phyloP scores from a whole-genome alignment of 768 basidiomycete genomes.

The Termitomyces sp. region DNA sequence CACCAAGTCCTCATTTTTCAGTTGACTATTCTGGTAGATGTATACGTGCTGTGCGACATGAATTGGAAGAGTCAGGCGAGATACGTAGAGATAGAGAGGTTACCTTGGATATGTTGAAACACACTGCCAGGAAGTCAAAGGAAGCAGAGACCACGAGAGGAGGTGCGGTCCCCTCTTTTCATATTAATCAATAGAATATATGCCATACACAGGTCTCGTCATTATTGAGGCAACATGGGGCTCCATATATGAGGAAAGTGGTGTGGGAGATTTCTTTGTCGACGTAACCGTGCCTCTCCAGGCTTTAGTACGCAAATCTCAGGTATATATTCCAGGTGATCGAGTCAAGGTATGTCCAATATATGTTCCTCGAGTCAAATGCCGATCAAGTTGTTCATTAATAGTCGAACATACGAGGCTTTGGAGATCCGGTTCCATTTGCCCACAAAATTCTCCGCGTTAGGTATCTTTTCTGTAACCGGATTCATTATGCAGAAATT shows the following conservation, averaged over 20 bases:
- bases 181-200: slow-evolving; percentile 2
- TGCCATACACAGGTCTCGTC: slow-evolving; percentile 55
- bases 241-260: slow-evolving; percentile 45
- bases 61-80: slow-evolving; percentile 62
- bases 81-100: slow-evolving; percentile 62
- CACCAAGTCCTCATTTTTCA: neutral
- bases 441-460: slow-evolving; percentile 66
- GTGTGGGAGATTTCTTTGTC: slow-evolving; percentile 52
- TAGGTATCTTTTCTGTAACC: slow-evolving; percentile 73
- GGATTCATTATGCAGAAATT: slow-evolving; percentile 73
- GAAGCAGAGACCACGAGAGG: slow-evolving; percentile 61
- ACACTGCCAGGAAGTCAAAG: slow-evolving; percentile 61
- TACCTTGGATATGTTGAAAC: slow-evolving; percentile 58
- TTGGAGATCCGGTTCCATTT: slow-evolving; percentile 82
- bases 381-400: slow-evolving; percentile 3
- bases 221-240: slow-evolving; percentile 77
- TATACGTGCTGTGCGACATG: slow-evolving; percentile 61
- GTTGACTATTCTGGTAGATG: slow-evolving; percentile 39
- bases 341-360: slow-evolving; percentile 60
- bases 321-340: slow-evolving; percentile 73
- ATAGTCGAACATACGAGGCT: slow-evolving; percentile 78
- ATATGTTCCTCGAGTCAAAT: neutral
- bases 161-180: slow-evolving; percentile 39
- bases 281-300: slow-evolving; percentile 84
- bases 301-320: slow-evolving; percentile 74